Conservation (phyloP, 768 basidiomycete species). For the Hortiboletus campestris region DNA sequence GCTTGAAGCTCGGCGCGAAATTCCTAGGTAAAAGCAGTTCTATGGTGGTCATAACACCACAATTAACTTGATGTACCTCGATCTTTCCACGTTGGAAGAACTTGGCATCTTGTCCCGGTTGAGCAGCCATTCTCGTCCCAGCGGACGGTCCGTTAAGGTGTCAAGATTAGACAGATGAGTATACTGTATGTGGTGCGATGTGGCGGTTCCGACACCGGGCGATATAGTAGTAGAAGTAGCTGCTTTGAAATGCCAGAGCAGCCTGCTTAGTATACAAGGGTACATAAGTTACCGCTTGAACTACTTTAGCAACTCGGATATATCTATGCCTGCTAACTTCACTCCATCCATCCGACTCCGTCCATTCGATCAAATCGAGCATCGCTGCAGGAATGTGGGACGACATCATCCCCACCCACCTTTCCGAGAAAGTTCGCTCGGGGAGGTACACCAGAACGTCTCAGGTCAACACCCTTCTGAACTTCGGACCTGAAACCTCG, state of each 20-base stretch:
- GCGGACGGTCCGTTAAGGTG: neutral
- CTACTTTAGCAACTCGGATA: neutral
- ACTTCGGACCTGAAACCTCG: neutral
- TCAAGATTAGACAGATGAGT: conserved; percentile 1
- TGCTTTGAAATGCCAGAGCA: neutral
- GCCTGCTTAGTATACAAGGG: neutral
- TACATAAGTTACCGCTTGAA: neutral
- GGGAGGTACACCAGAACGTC: neutral
- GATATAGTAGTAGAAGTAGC: neutral
- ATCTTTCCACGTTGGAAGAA: conserved; percentile 93
- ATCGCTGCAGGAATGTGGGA: neutral
- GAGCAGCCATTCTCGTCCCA: conserved; percentile 38
- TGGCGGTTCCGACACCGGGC: neutral
- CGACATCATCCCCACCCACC: neutral
- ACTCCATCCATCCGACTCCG: neutral
- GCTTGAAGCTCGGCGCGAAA: conserved; percentile 89
- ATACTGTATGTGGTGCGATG: neutral
- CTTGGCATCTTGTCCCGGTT: conserved; percentile 83
- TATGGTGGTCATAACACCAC: conserved; percentile 8
- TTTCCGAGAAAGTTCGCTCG: neutral
- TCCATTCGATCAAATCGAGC: neutral
- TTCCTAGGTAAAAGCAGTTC: conserved; percentile 50
- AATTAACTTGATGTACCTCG: conserved; percentile 50
- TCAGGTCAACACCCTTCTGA: neutral
- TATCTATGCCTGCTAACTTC: neutral